phyloP scores from a whole-genome alignment of 768 basidiomycete species.

The Suillus lakei region DNA sequence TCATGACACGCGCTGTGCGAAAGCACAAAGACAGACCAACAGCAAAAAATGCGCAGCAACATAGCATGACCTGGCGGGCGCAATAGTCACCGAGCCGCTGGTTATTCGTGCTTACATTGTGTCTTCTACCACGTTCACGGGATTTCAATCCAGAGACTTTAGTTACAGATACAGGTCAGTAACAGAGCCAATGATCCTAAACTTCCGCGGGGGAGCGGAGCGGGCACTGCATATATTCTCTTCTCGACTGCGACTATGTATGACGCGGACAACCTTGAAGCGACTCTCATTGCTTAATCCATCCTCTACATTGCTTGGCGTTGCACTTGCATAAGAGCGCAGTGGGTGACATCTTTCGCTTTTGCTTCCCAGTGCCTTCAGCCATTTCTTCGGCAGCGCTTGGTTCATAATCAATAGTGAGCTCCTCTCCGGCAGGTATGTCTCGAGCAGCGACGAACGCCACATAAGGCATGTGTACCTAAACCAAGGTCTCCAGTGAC shows the following conservation, averaged over 20 bases:
- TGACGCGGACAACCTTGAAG: background rate
- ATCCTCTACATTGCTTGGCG: conserved; percentile 41
- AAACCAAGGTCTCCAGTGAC: conserved; percentile 9
- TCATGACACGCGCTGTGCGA: too few relatives aligned
- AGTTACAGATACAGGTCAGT: background rate
- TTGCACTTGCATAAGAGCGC: conserved; percentile 44
- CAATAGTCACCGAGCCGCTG: too few relatives aligned
- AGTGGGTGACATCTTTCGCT: conserved; percentile 33
- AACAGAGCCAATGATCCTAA: background rate
- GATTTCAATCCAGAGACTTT: background rate
- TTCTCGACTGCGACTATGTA: background rate
- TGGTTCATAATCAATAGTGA: conserved; percentile 72
- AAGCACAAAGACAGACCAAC: too few relatives aligned
- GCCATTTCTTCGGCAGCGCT: conserved; percentile 27
- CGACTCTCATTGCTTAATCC: conserved; percentile 28
- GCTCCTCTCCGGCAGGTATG: conserved; percentile 57
- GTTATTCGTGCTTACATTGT: too few relatives aligned
- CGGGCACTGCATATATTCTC: background rate
- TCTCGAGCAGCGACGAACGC: conserved; percentile 56
- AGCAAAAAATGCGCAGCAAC: too few relatives aligned
- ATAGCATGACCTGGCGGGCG: too few relatives aligned
- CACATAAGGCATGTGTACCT: conserved; percentile 67
- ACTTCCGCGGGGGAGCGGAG: background rate
- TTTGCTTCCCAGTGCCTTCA: conserved; percentile 20
- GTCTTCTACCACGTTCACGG: background rate